A percentile compares a stretch with the other conserved stretches of the same genome.
Conservation (phyloP, 176 grass and related monocot genomes). For the Tuctoria greenei region DNA sequence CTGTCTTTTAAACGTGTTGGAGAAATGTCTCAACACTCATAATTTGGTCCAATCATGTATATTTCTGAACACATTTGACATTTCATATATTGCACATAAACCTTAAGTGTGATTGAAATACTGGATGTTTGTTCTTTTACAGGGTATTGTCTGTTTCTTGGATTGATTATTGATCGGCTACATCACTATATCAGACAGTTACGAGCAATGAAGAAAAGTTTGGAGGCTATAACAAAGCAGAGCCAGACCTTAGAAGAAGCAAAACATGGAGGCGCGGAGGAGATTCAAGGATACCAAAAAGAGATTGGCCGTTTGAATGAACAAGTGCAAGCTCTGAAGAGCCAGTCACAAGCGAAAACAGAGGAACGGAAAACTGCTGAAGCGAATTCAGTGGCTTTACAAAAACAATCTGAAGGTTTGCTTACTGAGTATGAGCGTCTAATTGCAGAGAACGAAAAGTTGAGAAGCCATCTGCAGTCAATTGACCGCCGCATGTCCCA, state of each 20-base stretch:
- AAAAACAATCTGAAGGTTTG: conserved; percentile 75
- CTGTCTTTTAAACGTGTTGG: no score
- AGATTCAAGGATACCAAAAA: conserved; percentile 48
- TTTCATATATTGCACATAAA: neutral
- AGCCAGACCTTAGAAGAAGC: conserved; percentile 62
- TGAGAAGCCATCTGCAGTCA: conserved; percentile 59
- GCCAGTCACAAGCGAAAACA: conserved; percentile 40
- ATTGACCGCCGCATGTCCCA: conserved; percentile 52
- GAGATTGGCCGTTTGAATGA: conserved; percentile 55
- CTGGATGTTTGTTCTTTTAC: conserved; percentile 30
- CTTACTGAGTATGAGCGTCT: conserved; percentile 73
- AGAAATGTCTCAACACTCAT: no score
- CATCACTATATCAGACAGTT: conserved; percentile 82
- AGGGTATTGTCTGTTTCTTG: conserved; percentile 81
- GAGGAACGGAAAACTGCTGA: conserved; percentile 63
- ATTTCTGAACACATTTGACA: neutral
- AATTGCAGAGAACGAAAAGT: conserved; percentile 65
- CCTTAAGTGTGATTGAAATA: neutral
- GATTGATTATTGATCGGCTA: conserved; percentile 66
- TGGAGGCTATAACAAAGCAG: conserved; percentile 65
- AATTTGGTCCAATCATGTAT: neutral
- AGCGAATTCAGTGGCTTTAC: conserved; percentile 47
- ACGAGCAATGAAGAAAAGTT: conserved; percentile 59
- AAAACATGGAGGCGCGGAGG: conserved; percentile 47
- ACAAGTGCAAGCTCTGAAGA: conserved; percentile 53